These are phyloP conservation scores for Borovskyia barvae DNA, from an alignment of 208 protist genomes.

Conservation along the genomic window DNA sequence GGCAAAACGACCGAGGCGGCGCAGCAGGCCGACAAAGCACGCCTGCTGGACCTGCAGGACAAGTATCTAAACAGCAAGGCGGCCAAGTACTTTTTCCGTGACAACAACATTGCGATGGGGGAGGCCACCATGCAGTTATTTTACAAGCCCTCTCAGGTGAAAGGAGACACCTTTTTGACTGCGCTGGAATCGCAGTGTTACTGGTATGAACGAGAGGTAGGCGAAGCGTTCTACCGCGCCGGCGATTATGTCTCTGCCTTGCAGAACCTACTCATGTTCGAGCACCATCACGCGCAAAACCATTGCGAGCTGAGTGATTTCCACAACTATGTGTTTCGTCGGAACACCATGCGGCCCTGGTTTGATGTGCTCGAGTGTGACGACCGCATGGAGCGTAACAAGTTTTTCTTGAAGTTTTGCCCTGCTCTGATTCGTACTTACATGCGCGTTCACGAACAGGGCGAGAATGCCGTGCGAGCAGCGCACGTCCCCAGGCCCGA, in stretches of 20 bases:
- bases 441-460: constrained; percentile 68
- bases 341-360: constrained; percentile 95
- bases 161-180: constrained; percentile 69
- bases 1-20: constrained; percentile 85
- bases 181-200: constrained; percentile 95
- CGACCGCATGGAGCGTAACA: constrained; percentile 69
- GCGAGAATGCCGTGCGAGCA: constrained; percentile 66
- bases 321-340: constrained; percentile 96
- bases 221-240: constrained; percentile 75
- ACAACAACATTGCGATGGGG: constrained; percentile 79
- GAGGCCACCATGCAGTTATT: constrained; percentile 91
- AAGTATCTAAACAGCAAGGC: constrained; percentile 95
- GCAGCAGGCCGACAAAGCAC: constrained; percentile 77
- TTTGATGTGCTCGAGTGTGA: constrained; percentile 87
- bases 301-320: constrained; percentile 96
- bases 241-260: constrained; percentile 89
- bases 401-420: constrained; percentile 77
- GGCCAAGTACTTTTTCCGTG: constrained; percentile 91
- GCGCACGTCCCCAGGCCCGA: constrained; percentile 67
- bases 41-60: constrained; percentile 95
- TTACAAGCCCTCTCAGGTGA: constrained; percentile 52
- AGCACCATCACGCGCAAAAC: constrained; percentile 93
- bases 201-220: constrained; percentile 95
- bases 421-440: constrained; percentile 74
- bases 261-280: constrained; percentile 90